phyloP scores from a whole-genome alignment of 2,329 filamentous ascomycete species.

The Trichoderma polysporum region DNA sequence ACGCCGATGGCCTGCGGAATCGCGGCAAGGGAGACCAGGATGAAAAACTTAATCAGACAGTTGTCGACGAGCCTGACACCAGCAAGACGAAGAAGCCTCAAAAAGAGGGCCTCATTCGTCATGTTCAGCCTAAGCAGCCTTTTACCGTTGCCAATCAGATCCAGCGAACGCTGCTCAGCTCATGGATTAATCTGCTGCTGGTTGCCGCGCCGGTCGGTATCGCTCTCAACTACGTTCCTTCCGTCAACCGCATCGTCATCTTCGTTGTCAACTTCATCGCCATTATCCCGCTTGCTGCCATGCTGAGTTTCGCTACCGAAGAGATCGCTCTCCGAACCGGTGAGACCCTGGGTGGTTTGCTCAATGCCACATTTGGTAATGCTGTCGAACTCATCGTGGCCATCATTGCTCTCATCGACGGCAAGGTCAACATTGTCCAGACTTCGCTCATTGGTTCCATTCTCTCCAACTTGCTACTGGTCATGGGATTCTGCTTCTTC shows the following conservation, averaged over 20 bases:
- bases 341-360: conserved; percentile 81
- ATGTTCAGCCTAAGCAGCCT: conserved; percentile 50
- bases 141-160: conserved; percentile 66
- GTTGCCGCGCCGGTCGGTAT: conserved; percentile 79
- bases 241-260: conserved; percentile 59
- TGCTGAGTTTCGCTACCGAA: conserved; percentile 86
- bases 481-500: conserved; percentile 92
- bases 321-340: conserved; percentile 80
- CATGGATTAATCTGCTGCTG: conserved; percentile 83
- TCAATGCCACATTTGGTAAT: conserved; percentile 93
- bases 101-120: conserved; percentile 43
- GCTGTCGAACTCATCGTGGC: conserved; percentile 88
- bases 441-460: conserved; percentile 91
- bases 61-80: conserved; percentile 20
- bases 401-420: conserved; percentile 73
- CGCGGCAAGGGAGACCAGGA: conserved; percentile 31
- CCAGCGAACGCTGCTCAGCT: conserved; percentile 72
- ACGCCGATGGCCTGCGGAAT: conserved; percentile 33
- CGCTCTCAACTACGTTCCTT: conserved; percentile 62
- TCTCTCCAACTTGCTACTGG: conserved; percentile 83
- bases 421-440: conserved; percentile 81
- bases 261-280: conserved; percentile 94
- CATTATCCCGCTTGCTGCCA: conserved; percentile 83
- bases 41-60: conserved; percentile 26
- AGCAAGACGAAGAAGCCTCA: conserved; percentile 44